Evolutionary conservation across 352 stramenopile genomes (phyloP), one percentile per base, ranked within the genome.

Genomic region (Globisporangium camurandrum): DNA sequence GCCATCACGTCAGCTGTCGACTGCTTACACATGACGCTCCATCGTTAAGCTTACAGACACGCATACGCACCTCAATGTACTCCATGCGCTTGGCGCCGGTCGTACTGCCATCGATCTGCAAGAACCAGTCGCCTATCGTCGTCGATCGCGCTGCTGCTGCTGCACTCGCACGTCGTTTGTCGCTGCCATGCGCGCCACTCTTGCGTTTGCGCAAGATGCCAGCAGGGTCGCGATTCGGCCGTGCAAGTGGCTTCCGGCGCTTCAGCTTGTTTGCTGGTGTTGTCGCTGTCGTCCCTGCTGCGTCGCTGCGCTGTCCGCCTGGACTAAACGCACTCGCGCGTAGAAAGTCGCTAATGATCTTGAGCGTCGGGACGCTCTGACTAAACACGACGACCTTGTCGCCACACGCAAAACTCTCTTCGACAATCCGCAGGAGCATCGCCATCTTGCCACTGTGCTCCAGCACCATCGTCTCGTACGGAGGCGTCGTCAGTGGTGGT

Each of bases 371-470:
- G 27, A 95, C 76, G 40, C 82, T 94, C 52, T 95, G 86, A 7
- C 84, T 94, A 46, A 95, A 95, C 8, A 95, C 77, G 17, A 93
- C 77, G 14, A 94, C 71, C 46, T 93, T 95, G 43, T 95, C 86
- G 16, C 74, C 79, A 23, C 72, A 71, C 4, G 64, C 53, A 28
- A 86, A 86, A 49, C 78, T 89, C 44, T 89, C 67, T 46, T 86
- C 58, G 31, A 93, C 63, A 34, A 93, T 86, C 17, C 56, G 58
- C 64, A 93, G 69, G 28, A 93, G 61, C 36, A 90, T 64, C 1
- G 63, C 72, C 77, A 93, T 90, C 47, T 93, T 93, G 9, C 78
- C 79, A 57, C 82, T 93, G 56, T 90, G 74, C 51, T 81, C 76
- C 2, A 82, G 47, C 12, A 84, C 57, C 45, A 73, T 56, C 4